These are phyloP conservation scores for Claviceps humidiphila DNA, from an alignment of 2,329 filamentous ascomycete species.

Conservation along the genomic window DNA sequence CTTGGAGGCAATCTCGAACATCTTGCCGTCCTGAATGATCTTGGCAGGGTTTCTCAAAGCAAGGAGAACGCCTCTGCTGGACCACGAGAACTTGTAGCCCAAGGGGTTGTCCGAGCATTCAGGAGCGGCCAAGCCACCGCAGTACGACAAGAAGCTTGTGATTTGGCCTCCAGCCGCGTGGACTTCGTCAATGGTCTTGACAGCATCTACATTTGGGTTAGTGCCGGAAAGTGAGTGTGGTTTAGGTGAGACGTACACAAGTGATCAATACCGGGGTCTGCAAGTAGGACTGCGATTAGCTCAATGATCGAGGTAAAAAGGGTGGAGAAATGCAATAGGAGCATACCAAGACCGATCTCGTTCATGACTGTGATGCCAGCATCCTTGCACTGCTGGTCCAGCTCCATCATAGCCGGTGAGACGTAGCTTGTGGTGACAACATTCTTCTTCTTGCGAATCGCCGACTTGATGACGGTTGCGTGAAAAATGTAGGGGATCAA, in stretches of 20 bases:
- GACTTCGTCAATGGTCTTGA: slow-evolving; percentile 81
- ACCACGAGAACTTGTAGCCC: slow-evolving; percentile 68
- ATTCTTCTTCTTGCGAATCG: slow-evolving; percentile 87
- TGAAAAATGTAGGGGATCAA: slow-evolving; percentile 91
- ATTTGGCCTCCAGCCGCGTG: slow-evolving; percentile 81
- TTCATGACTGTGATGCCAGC: slow-evolving; percentile 97
- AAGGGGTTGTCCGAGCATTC: slow-evolving; percentile 79
- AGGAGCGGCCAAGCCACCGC: slow-evolving; percentile 46
- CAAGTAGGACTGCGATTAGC: neutral
- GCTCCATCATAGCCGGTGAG: slow-evolving; percentile 81
- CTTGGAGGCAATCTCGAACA: slow-evolving; percentile 45
- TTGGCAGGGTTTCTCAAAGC: slow-evolving; percentile 77
- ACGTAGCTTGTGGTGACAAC: slow-evolving; percentile 94
- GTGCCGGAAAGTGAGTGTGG: neutral
- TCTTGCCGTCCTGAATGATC: slow-evolving; percentile 67
- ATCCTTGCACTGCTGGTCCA: slow-evolving; percentile 70
- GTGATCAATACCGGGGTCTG: slow-evolving; percentile 59
- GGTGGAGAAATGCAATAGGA: neutral
- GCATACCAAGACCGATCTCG: slow-evolving; percentile 59
- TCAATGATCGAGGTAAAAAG: neutral
- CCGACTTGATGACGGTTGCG: slow-evolving; percentile 79
- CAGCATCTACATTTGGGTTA: slow-evolving; percentile 46
- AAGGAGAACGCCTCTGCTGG: slow-evolving; percentile 71
- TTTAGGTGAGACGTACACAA: slow-evolving; percentile 21
- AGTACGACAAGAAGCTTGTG: slow-evolving; percentile 68